Evolutionary conservation across 208 protist species (phyloP), one percentile per base, ranked within the genome.

Genomic region (Leishmania major): DNA sequence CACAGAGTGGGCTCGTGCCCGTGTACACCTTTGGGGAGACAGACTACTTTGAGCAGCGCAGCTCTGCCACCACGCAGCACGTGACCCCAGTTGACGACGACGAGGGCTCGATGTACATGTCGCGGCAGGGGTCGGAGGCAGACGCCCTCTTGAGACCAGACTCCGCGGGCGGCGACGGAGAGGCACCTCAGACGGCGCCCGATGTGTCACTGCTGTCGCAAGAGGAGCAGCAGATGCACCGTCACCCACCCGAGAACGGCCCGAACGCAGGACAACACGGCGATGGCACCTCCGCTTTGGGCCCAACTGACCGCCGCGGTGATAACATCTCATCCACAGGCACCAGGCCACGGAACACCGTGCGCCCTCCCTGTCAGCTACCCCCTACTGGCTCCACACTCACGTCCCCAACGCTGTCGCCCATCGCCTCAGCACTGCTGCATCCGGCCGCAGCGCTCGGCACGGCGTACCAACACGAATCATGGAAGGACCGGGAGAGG

Each of bases 1-100:
- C 80, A 17, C 84, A 84, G 51, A 78, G 81, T 59, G 73, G 76
- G 60, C 84, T 93, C 31, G 87, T 93, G 59, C 88, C 90, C 22
- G 78, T 85, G 70, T 91, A 88, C 85, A 88, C 83, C n/a, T 92
- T 92, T 59, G 85, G 88, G 43, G 90, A 93, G 74, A 91, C 84
- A 55, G 85, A 93, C 84, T 91, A 88, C 71, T 91, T 88, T 69
- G 84, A 88, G 47, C 85, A 89, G 70, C 70, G 77, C 76, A 73
- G 51, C 73, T 84, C 81, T n/a, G 51, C 81, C 64, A 81, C 62
- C 64, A 79, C 80, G 19, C 80, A 77, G 57, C 62, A 79, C 73
- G 80, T 82, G 5, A 80, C 49, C 31, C 75, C 69, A 35, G 71
- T 77, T 43, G 86, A 89, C 45, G 86, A 87, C 74, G 71, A 75